These are phyloP conservation scores for Botryotinia narcissicola DNA, from an alignment of 2,329 filamentous ascomycete genomes.

Conservation along the genomic window DNA sequence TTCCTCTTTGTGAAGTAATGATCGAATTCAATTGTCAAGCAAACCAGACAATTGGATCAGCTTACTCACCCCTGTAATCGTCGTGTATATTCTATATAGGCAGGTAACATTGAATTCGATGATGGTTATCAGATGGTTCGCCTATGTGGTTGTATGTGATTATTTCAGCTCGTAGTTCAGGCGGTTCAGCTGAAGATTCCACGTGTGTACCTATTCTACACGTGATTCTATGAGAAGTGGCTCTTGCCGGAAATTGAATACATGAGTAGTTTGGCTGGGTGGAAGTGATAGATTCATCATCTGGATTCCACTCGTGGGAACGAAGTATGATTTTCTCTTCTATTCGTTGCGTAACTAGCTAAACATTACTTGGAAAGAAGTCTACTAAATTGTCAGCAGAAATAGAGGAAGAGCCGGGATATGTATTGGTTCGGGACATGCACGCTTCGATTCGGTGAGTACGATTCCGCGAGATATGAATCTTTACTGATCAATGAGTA, in stretches of 20 bases:
- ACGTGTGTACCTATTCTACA: not conserved
- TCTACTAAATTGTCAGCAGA: not conserved
- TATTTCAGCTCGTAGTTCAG: not conserved
- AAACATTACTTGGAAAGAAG: rapidly evolving
- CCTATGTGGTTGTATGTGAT: not conserved
- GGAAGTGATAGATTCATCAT: no score
- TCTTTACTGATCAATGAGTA: not conserved
- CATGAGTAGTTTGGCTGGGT: no score
- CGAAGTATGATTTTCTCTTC: no score
- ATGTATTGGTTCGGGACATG: not conserved
- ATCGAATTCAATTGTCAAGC: no score
- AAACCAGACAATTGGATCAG: not conserved
- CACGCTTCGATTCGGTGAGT: not conserved
- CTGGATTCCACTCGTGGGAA: no score
- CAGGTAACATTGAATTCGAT: not conserved
- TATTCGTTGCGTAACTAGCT: not conserved
- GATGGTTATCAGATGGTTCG: not conserved
- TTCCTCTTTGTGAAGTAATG: no score
- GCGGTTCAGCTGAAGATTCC: not conserved
- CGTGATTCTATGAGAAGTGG: not conserved
- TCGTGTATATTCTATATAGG: not conserved
- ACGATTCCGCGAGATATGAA: not conserved
- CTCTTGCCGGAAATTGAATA: not conserved
- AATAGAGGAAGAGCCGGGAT: not conserved
- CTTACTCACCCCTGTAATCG: not conserved